Conservation (phyloP, 2,329 filamentous ascomycete species). For the Domatiomyces catenatus region DNA sequence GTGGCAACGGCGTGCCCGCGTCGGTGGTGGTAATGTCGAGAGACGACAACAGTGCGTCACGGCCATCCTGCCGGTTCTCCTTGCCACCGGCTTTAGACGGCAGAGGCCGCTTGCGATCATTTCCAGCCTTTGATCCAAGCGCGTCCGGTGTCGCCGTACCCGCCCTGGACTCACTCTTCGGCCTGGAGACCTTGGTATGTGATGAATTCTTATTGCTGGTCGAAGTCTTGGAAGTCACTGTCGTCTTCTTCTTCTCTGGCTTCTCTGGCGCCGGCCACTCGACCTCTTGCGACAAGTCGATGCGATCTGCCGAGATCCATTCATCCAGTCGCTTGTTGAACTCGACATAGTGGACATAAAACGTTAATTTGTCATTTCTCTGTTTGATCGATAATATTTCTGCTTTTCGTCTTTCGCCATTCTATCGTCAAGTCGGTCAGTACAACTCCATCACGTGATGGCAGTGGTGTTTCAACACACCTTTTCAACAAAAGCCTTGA, state of each 20-base stretch:
- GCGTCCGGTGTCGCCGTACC: slow-evolving; percentile 42
- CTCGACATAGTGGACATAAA: slow-evolving; percentile 95
- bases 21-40: slow-evolving; percentile 20
- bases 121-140: slow-evolving; percentile 31
- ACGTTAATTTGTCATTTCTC: slow-evolving; percentile 72
- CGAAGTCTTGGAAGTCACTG: slow-evolving; percentile 38
- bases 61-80: slow-evolving; percentile 39
- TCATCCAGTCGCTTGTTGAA: slow-evolving; percentile 87
- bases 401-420: slow-evolving; percentile 75
- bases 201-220: slow-evolving; percentile 33
- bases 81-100: slow-evolving; percentile 45
- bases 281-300: slow-evolving; percentile 79
- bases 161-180: slow-evolving; percentile 36
- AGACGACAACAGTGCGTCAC: slow-evolving; percentile 17
- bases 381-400: slow-evolving; percentile 93
- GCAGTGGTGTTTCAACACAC: slow-evolving; percentile 28
- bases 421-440: slow-evolving; percentile 27
- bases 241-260: slow-evolving; percentile 69
- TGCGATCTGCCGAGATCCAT: slow-evolving; percentile 70
- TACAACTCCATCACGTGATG: background rate
- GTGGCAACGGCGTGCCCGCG: slow-evolving; percentile 25
- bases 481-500: slow-evolving; percentile 55
- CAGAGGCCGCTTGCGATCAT: slow-evolving; percentile 31
- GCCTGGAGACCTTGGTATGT: slow-evolving; percentile 35
- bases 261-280: slow-evolving; percentile 94